phyloP scores from a whole-genome alignment of 805 yeast species.

The Kregervanrija pseudodelftensis region DNA sequence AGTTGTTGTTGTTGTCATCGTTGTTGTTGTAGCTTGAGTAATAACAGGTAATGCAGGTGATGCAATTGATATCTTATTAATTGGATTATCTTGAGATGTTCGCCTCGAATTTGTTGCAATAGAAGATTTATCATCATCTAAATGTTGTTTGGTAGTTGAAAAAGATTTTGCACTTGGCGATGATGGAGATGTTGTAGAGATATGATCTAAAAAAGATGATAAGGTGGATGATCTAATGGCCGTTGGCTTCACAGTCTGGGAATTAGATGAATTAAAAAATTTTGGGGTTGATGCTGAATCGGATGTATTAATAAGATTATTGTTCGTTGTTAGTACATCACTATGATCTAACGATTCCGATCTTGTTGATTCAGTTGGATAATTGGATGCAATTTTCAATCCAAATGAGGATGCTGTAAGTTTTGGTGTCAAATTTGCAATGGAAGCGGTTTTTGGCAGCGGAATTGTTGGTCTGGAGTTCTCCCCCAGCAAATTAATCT shows the following conservation, averaged over 20 bases:
- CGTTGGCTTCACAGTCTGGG: conserved; percentile 1
- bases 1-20: conserved; percentile 18
- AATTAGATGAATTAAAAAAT: neutral
- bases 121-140: too few species aligned
- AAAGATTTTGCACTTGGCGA: too few species aligned
- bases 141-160: too few species aligned
- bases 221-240: conserved; percentile 15
- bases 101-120: too few species aligned
- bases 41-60: conserved; percentile 30
- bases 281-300: conserved; percentile 2
- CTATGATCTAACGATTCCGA: conserved; percentile 1
- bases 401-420: too few species aligned
- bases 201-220: conserved; percentile 15
- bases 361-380: too few species aligned
- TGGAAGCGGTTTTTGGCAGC: too few species aligned
- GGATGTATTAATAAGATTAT: conserved; percentile 16
- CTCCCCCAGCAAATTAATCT: too few species aligned
- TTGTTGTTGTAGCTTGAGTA: conserved; percentile 30
- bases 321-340: conserved; percentile 16
- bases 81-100: conserved; percentile 15
- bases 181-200: conserved; percentile 5
- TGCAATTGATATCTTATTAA: conserved; percentile 23
- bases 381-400: too few species aligned
- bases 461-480: too few species aligned
- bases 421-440: too few species aligned